phyloP scores from a whole-genome alignment of 2,329 filamentous ascomycete genomes.

The Pseudohalonectria lignicola region DNA sequence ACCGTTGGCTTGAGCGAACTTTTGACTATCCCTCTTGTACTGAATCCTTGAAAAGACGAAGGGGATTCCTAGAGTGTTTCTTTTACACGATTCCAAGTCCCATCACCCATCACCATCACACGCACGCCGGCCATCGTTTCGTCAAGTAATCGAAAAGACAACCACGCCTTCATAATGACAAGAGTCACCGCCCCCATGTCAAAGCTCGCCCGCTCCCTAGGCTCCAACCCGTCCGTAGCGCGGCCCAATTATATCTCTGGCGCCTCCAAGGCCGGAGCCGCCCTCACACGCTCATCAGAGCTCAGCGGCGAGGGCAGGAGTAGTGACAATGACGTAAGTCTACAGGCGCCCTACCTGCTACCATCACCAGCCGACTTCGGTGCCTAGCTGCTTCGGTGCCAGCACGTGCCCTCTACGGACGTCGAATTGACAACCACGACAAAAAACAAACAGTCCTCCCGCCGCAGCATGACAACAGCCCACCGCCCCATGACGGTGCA shows the following conservation, averaged over 20 bases:
- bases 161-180: too few species aligned
- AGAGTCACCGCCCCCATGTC: constrained; percentile 36
- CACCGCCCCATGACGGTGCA: constrained; percentile 33
- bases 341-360: too few species aligned
- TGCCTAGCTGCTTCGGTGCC: too few species aligned
- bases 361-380: too few species aligned
- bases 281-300: constrained; percentile 33
- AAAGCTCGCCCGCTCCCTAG: constrained; percentile 36
- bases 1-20: neutral
- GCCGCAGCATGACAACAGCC: constrained; percentile 31
- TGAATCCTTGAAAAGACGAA: neutral
- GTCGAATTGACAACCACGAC: too few species aligned
- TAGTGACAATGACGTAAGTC: constrained; percentile 27
- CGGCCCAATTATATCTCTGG: constrained; percentile 21
- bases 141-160: too few species aligned
- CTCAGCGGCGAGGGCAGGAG: constrained; percentile 24
- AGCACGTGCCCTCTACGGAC: too few species aligned
- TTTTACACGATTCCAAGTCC: neutral
- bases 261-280: constrained; percentile 23
- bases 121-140: neutral
- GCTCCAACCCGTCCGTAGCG: constrained; percentile 26
- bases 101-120: neutral
- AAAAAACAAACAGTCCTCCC: constrained; percentile 15
- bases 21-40: neutral
- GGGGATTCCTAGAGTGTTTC: neutral